Evolutionary conservation across 352 stramenopile genomes (phyloP).

Genomic region (Phytophthora rubi): DNA sequence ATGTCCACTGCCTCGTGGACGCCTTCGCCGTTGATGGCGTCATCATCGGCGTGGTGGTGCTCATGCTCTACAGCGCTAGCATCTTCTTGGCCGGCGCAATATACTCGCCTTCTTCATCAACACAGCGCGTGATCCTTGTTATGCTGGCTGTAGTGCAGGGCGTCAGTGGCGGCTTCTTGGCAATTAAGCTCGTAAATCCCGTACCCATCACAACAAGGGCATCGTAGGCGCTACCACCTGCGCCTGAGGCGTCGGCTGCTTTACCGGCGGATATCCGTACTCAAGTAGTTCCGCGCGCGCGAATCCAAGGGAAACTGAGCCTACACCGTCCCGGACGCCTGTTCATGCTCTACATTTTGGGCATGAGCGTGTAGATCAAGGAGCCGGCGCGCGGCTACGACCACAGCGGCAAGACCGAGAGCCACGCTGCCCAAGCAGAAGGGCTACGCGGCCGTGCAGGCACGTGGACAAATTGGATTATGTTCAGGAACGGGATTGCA

Average conservation of each 20-base stretch:
- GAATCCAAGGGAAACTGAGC: constrained; percentile 49
- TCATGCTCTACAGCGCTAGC: constrained; percentile 57
- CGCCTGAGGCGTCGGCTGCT: constrained; percentile 70
- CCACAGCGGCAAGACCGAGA: constrained; percentile 46
- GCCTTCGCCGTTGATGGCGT: constrained; percentile 52
- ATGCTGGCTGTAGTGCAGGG: constrained; percentile 49
- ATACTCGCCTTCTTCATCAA: constrained; percentile 62
- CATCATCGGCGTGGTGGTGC: constrained; percentile 45
- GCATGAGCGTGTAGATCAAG: constrained; percentile 64
- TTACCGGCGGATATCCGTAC: constrained; percentile 70
- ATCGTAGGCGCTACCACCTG: constrained; percentile 62
- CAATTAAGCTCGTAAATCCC: constrained; percentile 62
- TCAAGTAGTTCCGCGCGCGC: constrained; percentile 53
- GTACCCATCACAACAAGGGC: constrained; percentile 59
- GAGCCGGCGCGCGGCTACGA: constrained; percentile 63
- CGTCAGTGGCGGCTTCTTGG: constrained; percentile 46
- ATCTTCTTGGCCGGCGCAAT: constrained; percentile 57
- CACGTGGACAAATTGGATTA: no score
- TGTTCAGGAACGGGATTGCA: no score
- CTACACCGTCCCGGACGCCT: constrained; percentile 70
- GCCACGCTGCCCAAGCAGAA: constrained; percentile 38
- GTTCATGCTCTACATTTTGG: constrained; percentile 70
- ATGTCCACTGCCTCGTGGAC: constrained; percentile 61
- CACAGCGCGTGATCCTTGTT: constrained; percentile 50
- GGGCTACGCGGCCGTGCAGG: constrained; percentile 34